Conservation (phyloP, 2,329 filamentous ascomycete genomes). For the Beauveria sp. region DNA sequence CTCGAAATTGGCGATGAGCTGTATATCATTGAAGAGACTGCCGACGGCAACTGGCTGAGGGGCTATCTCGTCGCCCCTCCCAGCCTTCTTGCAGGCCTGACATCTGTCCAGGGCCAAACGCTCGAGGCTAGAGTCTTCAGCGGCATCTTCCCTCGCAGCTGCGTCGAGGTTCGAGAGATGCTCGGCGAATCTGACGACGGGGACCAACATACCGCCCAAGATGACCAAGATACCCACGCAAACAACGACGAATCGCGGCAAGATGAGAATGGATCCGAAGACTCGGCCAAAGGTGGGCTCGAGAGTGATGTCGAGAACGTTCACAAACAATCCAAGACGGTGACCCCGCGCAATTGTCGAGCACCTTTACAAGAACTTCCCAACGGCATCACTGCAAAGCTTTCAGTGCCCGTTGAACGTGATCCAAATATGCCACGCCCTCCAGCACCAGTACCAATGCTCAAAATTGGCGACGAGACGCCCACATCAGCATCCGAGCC, state of each 20-base stretch:
- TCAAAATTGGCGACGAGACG: conserved; percentile 96
- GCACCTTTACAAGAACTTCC: conserved; percentile 28
- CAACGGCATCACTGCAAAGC: conserved; percentile 32
- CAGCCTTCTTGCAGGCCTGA: conserved; percentile 84
- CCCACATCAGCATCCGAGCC: conserved; percentile 84
- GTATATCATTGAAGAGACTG: conserved; percentile 96
- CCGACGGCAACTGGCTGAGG: conserved; percentile 85
- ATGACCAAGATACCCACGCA: conserved; percentile 24
- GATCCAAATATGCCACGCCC: conserved; percentile 67
- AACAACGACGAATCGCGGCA: conserved; percentile 18
- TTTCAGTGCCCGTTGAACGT: conserved; percentile 44
- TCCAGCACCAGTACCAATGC: conserved; percentile 87
- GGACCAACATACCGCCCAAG: conserved; percentile 33
- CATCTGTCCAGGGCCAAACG: conserved; percentile 83
- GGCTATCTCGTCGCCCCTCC: conserved; percentile 94
- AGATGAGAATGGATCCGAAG: conserved; percentile 29
- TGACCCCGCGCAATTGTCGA: conserved; percentile 19
- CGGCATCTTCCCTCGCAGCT: conserved; percentile 93
- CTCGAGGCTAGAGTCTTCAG: conserved; percentile 94
- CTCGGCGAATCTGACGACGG: conserved; percentile 63
- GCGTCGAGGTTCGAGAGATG: conserved; percentile 89
- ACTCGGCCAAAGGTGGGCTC: conserved; percentile 49
- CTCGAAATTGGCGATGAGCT: conserved; percentile 97
- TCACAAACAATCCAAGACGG: conserved; percentile 18
- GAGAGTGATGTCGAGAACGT: conserved; percentile 27